phyloP scores from a whole-genome alignment of 441 rosid genomes.

The Lepidium campestre region DNA sequence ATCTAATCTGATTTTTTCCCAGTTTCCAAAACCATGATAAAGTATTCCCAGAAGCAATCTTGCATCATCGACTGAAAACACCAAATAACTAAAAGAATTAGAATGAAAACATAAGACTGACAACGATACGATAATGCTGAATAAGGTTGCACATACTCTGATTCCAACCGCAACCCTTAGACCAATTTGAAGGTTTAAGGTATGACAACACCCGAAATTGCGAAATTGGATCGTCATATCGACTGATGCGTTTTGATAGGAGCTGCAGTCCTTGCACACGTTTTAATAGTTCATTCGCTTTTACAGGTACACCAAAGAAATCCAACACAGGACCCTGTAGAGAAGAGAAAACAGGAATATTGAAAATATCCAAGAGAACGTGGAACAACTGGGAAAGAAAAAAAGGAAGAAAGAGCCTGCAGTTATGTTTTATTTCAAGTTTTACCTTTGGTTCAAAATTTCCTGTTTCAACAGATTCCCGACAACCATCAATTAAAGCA shows the following conservation, averaged over 20 bases:
- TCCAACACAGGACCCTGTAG: constrained; percentile 88
- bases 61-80: constrained; percentile 83
- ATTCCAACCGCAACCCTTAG: constrained; percentile 99
- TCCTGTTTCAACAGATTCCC: constrained; percentile 66
- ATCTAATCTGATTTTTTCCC: constrained; percentile 97
- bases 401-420: background rate
- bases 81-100: constrained; percentile 8
- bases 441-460: constrained; percentile 73
- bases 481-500: constrained; percentile 82
- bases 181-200: constrained; percentile 99
- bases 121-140: background rate
- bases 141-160: constrained; percentile 50
- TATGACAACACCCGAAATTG: constrained; percentile 82
- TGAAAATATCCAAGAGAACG: background rate
- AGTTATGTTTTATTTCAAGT: constrained; percentile 5
- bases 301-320: constrained; percentile 95
- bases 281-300: constrained; percentile 71
- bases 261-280: constrained; percentile 93
- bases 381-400: background rate
- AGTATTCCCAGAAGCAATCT: constrained; percentile 93
- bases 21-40: constrained; percentile 93
- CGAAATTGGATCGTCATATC: constrained; percentile 76
- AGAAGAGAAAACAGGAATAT: constrained; percentile 7
- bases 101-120: background rate
- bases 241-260: constrained; percentile 72